phyloP scores from a whole-genome alignment of 2,329 filamentous ascomycete genomes.

The Arthroderma sp. region DNA sequence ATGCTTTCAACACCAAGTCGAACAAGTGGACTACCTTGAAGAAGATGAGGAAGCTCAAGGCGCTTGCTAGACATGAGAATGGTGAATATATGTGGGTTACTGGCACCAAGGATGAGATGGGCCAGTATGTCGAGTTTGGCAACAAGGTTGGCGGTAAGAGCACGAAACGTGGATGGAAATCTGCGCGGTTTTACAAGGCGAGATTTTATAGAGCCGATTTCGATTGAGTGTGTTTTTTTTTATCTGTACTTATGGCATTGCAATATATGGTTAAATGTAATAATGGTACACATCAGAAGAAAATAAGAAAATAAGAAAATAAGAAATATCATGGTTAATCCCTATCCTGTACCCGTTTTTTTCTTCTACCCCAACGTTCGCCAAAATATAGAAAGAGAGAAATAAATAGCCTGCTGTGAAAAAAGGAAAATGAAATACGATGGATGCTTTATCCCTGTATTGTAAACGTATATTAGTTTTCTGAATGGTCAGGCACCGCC shows the following conservation, averaged over 20 bases:
- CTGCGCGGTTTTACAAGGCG: slow-evolving; percentile 13
- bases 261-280: not conserved
- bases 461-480: too few species aligned
- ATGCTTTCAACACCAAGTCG: slow-evolving; percentile 9
- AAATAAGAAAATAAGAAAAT: too few species aligned
- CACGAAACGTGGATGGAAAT: slow-evolving; percentile 7
- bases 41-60: slow-evolving; percentile 8
- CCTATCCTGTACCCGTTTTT: too few species aligned
- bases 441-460: too few species aligned
- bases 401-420: too few species aligned
- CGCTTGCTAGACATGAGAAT: slow-evolving; percentile 8
- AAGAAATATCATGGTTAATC: too few species aligned
- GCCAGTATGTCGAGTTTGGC: slow-evolving; percentile 12
- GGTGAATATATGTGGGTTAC: slow-evolving; percentile 13
- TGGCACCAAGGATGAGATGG: slow-evolving; percentile 10
- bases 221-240: slow-evolving; percentile 1
- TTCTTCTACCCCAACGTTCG: too few species aligned
- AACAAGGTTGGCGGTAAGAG: not conserved
- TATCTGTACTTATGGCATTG: not conserved
- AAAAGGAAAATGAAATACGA: too few species aligned
- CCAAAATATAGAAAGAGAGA: too few species aligned
- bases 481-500: too few species aligned
- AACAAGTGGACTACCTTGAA: slow-evolving; percentile 8
- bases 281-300: too few species aligned
- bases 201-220: slow-evolving; percentile 9